These are phyloP conservation scores for Neurospora sp. DNA, from an alignment of 495 filamentous ascomycete genomes.

Conservation along the genomic window DNA sequence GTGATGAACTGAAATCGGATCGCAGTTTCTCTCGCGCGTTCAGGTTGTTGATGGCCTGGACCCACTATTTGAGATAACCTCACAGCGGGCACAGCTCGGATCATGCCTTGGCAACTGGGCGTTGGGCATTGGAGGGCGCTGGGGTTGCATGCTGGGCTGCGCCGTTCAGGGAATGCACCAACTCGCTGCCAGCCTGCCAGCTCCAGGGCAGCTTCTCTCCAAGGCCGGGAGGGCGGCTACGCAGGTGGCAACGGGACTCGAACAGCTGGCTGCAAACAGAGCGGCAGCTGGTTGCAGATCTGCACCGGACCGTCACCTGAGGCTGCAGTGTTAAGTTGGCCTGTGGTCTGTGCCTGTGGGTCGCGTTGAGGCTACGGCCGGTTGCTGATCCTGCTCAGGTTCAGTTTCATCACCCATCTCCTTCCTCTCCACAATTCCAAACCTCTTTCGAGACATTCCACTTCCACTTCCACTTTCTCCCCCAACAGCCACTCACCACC, in stretches of 20 bases:
- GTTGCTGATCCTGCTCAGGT: slow-evolving; percentile 13
- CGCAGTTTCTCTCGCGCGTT: not conserved
- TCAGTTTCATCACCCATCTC: slow-evolving; percentile 18
- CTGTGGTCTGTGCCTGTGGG: not conserved
- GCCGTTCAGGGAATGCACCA: not conserved
- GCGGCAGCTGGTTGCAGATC: fast-evolving
- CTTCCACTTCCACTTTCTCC: slow-evolving; percentile 8
- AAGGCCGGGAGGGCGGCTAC: not conserved
- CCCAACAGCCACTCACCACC: not conserved
- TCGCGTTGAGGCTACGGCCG: slow-evolving; percentile 14
- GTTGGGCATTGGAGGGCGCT: not conserved
- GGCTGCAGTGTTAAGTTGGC: not conserved
- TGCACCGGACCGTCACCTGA: not conserved
- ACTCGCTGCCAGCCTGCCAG: not conserved
- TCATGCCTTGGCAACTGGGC: not conserved
- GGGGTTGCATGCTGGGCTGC: not conserved
- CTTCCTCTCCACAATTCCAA: slow-evolving; percentile 17
- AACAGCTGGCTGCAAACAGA: not conserved
- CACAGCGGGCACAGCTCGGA: not conserved
- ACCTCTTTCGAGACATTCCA: slow-evolving; percentile 19
- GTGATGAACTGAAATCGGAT: not conserved
- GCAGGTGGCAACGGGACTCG: not conserved
- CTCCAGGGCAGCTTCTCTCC: not conserved
- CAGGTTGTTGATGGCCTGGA: not conserved
- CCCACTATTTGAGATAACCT: not conserved